phyloP scores from a whole-genome alignment of 345 rosid genomes.

The Carallia pectinifolia region DNA sequence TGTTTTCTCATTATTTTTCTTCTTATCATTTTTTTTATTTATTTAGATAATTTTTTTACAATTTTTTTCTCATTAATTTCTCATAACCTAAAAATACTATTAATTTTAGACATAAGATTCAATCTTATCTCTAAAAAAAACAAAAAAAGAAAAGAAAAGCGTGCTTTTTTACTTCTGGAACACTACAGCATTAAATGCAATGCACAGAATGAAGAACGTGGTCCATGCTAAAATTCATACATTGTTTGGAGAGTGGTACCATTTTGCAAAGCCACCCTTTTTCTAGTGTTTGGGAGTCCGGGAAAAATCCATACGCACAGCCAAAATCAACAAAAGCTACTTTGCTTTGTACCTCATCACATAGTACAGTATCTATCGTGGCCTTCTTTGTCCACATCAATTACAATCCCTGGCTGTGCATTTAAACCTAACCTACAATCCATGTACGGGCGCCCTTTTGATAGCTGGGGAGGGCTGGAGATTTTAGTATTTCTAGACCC shows the following conservation, averaged over 20 bases:
- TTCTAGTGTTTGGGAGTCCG: too few relatives aligned
- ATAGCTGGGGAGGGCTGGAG: constrained; percentile 13
- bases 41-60: too few relatives aligned
- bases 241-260: too few relatives aligned
- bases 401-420: constrained; percentile 28
- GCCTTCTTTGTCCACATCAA: constrained; percentile 34
- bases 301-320: too few relatives aligned
- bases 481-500: constrained; percentile 17
- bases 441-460: constrained; percentile 16
- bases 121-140: too few relatives aligned
- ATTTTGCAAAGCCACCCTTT: too few relatives aligned
- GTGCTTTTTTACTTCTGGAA: background rate
- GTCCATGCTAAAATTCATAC: constrained; percentile 8
- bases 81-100: too few relatives aligned
- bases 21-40: too few relatives aligned
- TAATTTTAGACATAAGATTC: too few relatives aligned
- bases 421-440: constrained; percentile 42
- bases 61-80: too few relatives aligned
- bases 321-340: background rate
- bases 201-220: constrained; percentile 15
- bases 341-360: background rate
- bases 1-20: too few relatives aligned
- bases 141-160: background rate
- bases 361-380: constrained; percentile 18
- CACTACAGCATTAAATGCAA: constrained; percentile 2